Evolutionary conservation across 202 grass and related monocot species (phyloP), one percentile per base, ranked within the genome.

Genomic region (Eragrostis tef): DNA sequence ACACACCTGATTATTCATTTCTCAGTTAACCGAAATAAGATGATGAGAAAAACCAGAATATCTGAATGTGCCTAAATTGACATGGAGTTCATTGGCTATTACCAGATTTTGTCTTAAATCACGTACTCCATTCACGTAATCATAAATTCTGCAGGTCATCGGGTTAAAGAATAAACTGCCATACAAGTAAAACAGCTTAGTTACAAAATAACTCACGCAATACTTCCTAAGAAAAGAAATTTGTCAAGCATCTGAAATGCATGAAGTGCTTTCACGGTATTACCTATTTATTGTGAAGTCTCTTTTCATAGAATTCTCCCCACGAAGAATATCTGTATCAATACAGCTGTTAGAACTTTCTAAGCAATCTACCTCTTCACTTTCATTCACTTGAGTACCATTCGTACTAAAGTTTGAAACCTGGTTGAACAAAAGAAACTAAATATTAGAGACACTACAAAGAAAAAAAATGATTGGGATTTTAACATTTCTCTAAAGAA

Each of bases 251-350:
- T 76, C 58, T 74, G 34, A 53, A 78, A 39, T 57, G 50, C 44
- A 69, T 83, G 47, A 64, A 36, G 66, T 82, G 51, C 3, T 75
- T 58, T 9, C 17, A 14, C 51, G 45, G 46, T 42, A 60, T 79
- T 85, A 92, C 94, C 94, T 70, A 65, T 97, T 97, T 85, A 97
- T 89, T 46, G 94, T 94, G 70, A 94, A 97, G 79, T 94, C 92
- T 75, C 90, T 89, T 80, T 63, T 67, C 84, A 94, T 76, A 57
- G 89, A 98, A 87, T 98, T 82, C 68, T 93, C 90, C 90, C 90
- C 94, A 54, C 73, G 88, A 88, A 94, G 48, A 84, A 91, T 79
- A 68, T 94, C 88, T 34, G 62, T 63, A 68, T 77, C 71, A 70
- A 75, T 65, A 86, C 64, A 88, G 19, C 22, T 59, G 83, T 79